Conservation (phyloP, 495 filamentous ascomycete species). For the Penicillium psychrofluorescens region DNA sequence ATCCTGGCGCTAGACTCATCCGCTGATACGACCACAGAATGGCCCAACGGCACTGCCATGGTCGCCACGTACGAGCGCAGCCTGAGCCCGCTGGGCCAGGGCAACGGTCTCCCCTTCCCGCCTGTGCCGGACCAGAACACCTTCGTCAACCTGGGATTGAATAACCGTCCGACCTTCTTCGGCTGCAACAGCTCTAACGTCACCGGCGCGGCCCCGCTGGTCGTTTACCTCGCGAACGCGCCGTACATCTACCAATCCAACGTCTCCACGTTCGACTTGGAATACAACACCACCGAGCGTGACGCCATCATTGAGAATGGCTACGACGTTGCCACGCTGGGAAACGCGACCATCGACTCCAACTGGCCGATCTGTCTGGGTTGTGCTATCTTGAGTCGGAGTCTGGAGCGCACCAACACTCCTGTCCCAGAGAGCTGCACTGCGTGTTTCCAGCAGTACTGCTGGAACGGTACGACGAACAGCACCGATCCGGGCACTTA, state of each 20-base stretch:
- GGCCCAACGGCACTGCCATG: slow-evolving; percentile 83
- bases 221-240: slow-evolving; percentile 84
- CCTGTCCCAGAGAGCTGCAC: slow-evolving; percentile 59
- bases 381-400: slow-evolving; percentile 78
- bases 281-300: slow-evolving; percentile 55
- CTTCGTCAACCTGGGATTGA: slow-evolving; percentile 80
- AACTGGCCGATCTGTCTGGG: slow-evolving; percentile 76
- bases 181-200: slow-evolving; percentile 70
- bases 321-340: slow-evolving; percentile 75
- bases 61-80: slow-evolving; percentile 79
- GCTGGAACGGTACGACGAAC: slow-evolving; percentile 52
- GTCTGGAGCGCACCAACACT: slow-evolving; percentile 59
- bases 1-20: slow-evolving; percentile 88
- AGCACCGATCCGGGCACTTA: slow-evolving; percentile 21
- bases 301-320: slow-evolving; percentile 79
- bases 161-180: slow-evolving; percentile 85
- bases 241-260: slow-evolving; percentile 72
- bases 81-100: slow-evolving; percentile 44
- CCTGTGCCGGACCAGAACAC: slow-evolving; percentile 74
- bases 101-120: slow-evolving; percentile 81
- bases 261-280: slow-evolving; percentile 60
- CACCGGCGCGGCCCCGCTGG: slow-evolving; percentile 49
- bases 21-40: slow-evolving; percentile 66
- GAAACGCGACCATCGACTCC: slow-evolving; percentile 63
- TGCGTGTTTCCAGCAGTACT: slow-evolving; percentile 72